phyloP scores from a whole-genome alignment of 2,329 filamentous ascomycete genomes.

The Aspergillus sp. region DNA sequence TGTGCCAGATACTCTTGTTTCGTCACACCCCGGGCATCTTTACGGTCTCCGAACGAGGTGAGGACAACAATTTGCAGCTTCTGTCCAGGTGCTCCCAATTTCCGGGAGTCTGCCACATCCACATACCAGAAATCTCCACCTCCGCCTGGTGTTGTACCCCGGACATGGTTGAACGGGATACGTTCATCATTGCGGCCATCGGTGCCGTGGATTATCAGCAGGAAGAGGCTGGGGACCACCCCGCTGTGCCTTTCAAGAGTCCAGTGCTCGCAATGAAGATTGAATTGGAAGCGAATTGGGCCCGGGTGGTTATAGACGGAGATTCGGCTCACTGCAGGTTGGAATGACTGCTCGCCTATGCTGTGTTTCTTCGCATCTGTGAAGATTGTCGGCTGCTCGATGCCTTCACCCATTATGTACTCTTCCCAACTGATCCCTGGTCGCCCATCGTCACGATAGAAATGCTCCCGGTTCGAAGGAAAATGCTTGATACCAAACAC shows the following conservation, averaged over 20 bases:
- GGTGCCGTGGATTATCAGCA: constrained; percentile 62
- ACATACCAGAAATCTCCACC: constrained; percentile 78
- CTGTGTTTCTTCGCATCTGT: constrained; percentile 45
- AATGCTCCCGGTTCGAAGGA: constrained; percentile 62
- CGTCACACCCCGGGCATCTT: constrained; percentile 51
- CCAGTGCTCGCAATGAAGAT: constrained; percentile 78
- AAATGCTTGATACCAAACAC: constrained; percentile 79
- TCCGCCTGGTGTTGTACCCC: constrained; percentile 41
- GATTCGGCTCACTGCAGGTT: constrained; percentile 58
- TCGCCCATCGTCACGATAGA: constrained; percentile 70
- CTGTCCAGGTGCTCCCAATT: constrained; percentile 66
- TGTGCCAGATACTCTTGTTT: constrained; percentile 44
- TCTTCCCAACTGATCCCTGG: constrained; percentile 67
- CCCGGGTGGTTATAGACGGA: constrained; percentile 50
- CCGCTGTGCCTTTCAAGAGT: constrained; percentile 61
- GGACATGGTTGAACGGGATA: constrained; percentile 58
- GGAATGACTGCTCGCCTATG: constrained; percentile 54
- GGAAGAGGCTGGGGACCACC: constrained; percentile 57
- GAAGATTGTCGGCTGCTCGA: constrained; percentile 45
- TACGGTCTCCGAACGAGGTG: constrained; percentile 45
- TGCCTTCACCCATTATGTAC: constrained; percentile 62
- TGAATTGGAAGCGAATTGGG: constrained; percentile 72
- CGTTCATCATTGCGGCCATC: constrained; percentile 65
- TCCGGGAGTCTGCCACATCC: constrained; percentile 60
- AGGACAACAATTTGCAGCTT: constrained; percentile 62